Evolutionary conservation across 1,284 basidiomycete genomes (phyloP).

Genomic region (Trametes hirsuta): DNA sequence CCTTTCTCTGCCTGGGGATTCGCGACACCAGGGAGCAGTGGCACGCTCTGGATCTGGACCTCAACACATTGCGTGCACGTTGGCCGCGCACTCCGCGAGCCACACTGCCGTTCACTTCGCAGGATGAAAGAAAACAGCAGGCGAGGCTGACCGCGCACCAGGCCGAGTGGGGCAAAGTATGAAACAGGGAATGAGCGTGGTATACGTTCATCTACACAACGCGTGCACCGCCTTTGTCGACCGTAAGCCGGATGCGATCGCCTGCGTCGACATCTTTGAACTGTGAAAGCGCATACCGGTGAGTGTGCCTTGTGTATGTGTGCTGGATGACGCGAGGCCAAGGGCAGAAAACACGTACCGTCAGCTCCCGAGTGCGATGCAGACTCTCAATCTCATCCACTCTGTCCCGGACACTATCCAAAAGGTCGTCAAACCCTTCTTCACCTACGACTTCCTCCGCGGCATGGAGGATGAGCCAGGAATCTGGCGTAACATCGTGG

Average conservation of each 20-base stretch:
- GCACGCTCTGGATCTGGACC: conserved; percentile 5
- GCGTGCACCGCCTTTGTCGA: conserved; percentile 59
- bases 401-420: conserved; percentile 71
- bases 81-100: neutral
- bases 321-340: neutral
- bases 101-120: neutral
- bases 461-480: conserved; percentile 71
- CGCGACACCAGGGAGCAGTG: neutral
- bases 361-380: conserved; percentile 72
- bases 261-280: conserved; percentile 68
- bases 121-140: neutral
- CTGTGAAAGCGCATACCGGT: conserved; percentile 36
- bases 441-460: conserved; percentile 69
- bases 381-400: conserved; percentile 78
- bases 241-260: conserved; percentile 57
- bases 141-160: neutral
- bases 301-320: neutral
- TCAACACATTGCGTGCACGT: conserved; percentile 18
- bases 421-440: conserved; percentile 73
- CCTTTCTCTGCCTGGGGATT: conserved; percentile 5
- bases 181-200: conserved; percentile 1
- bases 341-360: conserved; percentile 46
- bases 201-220: conserved; percentile 23
- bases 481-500: conserved; percentile 81
- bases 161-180: neutral